A percentile compares a stretch with the other conserved stretches of the same genome.
phyloP scores from a whole-genome alignment of 345 rosid species.

The Arabidopsis arenosa region DNA sequence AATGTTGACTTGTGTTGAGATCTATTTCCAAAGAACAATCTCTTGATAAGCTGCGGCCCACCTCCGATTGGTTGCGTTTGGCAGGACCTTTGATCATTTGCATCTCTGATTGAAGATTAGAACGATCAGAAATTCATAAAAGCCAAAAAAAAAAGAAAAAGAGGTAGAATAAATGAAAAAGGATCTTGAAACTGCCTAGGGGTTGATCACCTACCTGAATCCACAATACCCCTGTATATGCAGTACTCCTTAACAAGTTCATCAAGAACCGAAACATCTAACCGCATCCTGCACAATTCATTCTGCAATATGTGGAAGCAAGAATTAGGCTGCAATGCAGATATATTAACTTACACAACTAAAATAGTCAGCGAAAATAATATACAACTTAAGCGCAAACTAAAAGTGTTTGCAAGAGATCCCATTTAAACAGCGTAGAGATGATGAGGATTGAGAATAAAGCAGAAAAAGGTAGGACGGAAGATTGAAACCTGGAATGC shows the following conservation, averaged over 20 bases:
- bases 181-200: conserved; percentile 17
- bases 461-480: conserved; percentile 13
- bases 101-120: conserved; percentile 47
- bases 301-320: conserved; percentile 64
- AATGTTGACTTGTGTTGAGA: conserved; percentile 51
- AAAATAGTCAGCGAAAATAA: not conserved
- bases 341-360: not conserved
- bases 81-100: conserved; percentile 46
- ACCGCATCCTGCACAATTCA: conserved; percentile 87
- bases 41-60: conserved; percentile 54
- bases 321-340: conserved; percentile 28
- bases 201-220: conserved; percentile 48
- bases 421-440: not conserved
- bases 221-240: conserved; percentile 87
- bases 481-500: conserved; percentile 78
- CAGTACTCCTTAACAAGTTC: conserved; percentile 90
- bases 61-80: conserved; percentile 53
- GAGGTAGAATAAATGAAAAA: not conserved
- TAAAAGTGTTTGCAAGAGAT: conserved; percentile 10
- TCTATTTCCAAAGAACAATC: conserved; percentile 62
- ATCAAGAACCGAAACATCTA: conserved; percentile 77
- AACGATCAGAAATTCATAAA: conserved; percentile 25
- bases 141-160: conserved; percentile 24
- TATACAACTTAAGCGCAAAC: not conserved
- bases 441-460: conserved; percentile 21